phyloP scores from a whole-genome alignment of 176 grass and related monocot species.

The Poa annua region DNA sequence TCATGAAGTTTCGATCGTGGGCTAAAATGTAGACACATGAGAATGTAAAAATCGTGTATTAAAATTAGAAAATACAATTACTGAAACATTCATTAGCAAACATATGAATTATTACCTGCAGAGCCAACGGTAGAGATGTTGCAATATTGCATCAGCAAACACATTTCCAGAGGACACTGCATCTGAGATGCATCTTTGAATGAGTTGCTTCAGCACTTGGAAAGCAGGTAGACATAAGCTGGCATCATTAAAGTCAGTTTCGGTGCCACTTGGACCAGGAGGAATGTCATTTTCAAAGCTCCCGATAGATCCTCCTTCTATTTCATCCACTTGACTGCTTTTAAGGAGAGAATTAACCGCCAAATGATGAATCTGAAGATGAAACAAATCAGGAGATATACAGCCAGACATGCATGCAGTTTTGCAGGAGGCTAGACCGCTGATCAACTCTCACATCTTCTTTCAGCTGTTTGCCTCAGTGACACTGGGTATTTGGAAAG shows the following conservation, averaged over 20 bases:
- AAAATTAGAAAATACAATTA: slow-evolving; percentile 30
- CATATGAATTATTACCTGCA: slow-evolving; percentile 68
- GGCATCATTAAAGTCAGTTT: slow-evolving; percentile 74
- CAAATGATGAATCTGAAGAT: slow-evolving; percentile 91
- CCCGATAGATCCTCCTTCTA: slow-evolving; percentile 75
- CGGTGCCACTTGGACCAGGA: slow-evolving; percentile 52
- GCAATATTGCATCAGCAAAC: slow-evolving; percentile 94
- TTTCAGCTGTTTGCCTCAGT: slow-evolving; percentile 3
- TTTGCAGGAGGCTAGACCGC: slow-evolving; percentile 16
- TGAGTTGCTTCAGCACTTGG: slow-evolving; percentile 88
- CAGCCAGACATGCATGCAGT: not conserved
- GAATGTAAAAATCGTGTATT: slow-evolving; percentile 27
- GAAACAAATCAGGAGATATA: slow-evolving; percentile 30
- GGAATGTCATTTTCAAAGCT: slow-evolving; percentile 60
- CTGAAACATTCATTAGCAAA: slow-evolving; percentile 28
- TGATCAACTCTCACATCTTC: not conserved
- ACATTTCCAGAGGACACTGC: slow-evolving; percentile 91
- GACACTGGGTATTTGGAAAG: not conserved
- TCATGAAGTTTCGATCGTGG: slow-evolving; percentile 96
- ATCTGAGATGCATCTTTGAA: slow-evolving; percentile 96
- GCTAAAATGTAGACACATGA: slow-evolving; percentile 60
- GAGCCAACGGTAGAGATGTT: slow-evolving; percentile 94
- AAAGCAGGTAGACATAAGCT: slow-evolving; percentile 79
- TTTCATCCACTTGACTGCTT: slow-evolving; percentile 90
- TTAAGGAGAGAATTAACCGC: slow-evolving; percentile 94